Evolutionary conservation across 768 basidiomycete species (phyloP).

Genomic region (Pulveroboletus sp.): DNA sequence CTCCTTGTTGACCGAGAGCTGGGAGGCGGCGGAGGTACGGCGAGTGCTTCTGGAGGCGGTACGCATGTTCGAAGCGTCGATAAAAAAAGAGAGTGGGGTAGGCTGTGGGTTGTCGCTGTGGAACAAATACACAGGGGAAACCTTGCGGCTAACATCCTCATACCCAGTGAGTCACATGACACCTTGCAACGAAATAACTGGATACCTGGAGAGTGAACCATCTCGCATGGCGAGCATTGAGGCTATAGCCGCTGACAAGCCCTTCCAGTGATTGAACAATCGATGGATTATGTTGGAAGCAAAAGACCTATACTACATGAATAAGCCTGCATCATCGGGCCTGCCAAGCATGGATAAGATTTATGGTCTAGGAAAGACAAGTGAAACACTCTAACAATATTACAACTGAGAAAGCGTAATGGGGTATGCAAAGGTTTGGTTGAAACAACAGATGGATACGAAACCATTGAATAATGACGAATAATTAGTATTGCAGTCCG

Average conservation of each 20-base stretch:
- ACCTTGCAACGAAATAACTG: too few species aligned
- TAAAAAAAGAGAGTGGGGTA: conserved; percentile 20
- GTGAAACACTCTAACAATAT: neutral
- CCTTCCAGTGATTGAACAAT: too few species aligned
- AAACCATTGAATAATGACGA: conserved; percentile 23
- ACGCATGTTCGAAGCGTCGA: conserved; percentile 24
- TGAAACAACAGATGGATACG: conserved; percentile 5
- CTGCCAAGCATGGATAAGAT: neutral
- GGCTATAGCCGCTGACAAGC: too few species aligned
- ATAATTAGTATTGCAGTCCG: conserved; percentile 27
- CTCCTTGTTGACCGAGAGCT: conserved; percentile 15
- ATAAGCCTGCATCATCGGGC: neutral
- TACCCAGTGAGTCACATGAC: too few species aligned
- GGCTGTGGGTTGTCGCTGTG: conserved; percentile 15
- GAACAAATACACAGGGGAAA: too few species aligned
- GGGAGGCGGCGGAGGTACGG: conserved; percentile 10
- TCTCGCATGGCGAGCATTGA: too few species aligned
- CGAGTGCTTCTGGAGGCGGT: conserved; percentile 27
- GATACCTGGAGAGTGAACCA: too few species aligned
- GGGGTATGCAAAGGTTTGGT: conserved; percentile 12
- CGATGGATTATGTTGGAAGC: too few species aligned
- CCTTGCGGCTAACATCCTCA: too few species aligned
- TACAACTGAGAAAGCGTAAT: neutral
- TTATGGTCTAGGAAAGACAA: neutral
- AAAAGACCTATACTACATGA: neutral